Base-by-base conservation (phyloP, 805 yeast genomes). In the Torulaspora delbrueckii region DNA sequence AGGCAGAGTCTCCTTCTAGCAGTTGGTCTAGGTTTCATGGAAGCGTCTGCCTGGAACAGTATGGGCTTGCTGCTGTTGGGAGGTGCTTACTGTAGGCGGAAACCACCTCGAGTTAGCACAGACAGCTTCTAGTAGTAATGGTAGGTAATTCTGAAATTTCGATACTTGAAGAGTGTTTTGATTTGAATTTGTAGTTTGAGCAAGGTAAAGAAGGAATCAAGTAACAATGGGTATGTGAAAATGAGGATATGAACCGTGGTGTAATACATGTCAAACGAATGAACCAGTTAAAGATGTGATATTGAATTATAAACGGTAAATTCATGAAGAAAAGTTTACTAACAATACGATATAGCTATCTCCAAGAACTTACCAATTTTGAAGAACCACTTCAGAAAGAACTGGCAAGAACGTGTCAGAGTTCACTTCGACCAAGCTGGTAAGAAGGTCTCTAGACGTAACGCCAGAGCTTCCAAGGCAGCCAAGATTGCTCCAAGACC, bases 391-490 rank as follows among this genome's bases (percentile, higher is more conserved):
- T 91, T 91, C 96, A 86, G 97, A 83, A 91, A 91, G 87, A 91
- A 91, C 96, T 93, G 99, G 99, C 98, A 93, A 81, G 96, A 88
- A 78, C 87, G 98, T 73, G 99, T 93, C 82, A 87, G 81, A 75
- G 96, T 88, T 69, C 99, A 95, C 89, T 86, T 93, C 73, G 97
- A 93, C 91, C 99, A 93, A 82, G 96, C 99, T 71, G 99, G 99
- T 75, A 89, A 91, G 84, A 93, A 93, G 84, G 89, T 78, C 70
- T 83, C 95, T 60, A 89, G 99, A 84, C 86, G 99, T 80, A 79
- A 77, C 62, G 85, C 96, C 62, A 88, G 99, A 79, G 84, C 86
- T 71, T 68, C 84, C 67, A 90, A 86, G 81, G 96, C 96, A 66
- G 96, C 96, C 67, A 78, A 78, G 72, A 76, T 84, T 66, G 98